These are phyloP conservation scores for Myochromella boudieri DNA, from an alignment of 768 basidiomycete genomes.

Conservation along the genomic window DNA sequence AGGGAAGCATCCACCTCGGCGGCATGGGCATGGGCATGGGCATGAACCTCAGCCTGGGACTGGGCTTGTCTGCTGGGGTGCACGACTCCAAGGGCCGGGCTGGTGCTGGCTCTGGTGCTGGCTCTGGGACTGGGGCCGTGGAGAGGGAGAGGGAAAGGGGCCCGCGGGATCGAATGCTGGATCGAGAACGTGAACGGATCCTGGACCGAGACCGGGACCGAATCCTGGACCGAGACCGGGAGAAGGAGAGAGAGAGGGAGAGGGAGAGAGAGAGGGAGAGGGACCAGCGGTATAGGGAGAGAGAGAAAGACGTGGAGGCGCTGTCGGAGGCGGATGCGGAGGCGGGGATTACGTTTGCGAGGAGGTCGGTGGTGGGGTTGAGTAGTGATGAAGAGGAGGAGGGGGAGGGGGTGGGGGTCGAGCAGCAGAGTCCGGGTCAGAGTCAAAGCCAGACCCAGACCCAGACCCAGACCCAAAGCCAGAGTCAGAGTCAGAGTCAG, in stretches of 20 bases:
- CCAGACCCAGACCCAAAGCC: too few species aligned
- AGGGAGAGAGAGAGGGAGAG: neutral
- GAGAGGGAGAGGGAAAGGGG: constrained; percentile 11
- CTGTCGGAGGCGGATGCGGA: constrained; percentile 12
- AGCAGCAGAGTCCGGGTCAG: neutral
- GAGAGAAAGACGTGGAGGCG: constrained; percentile 1
- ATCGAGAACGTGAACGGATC: too few species aligned
- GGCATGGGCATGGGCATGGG: constrained; percentile 5
- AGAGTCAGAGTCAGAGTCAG: too few species aligned
- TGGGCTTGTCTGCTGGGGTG: constrained; percentile 33
- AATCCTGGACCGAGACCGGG: constrained; percentile 6
- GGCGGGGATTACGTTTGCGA: constrained; percentile 11
- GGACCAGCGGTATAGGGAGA: neutral
- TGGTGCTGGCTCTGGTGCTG: too few species aligned
- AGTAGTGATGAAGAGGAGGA: neutral
- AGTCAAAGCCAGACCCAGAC: neutral
- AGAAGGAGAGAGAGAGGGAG: constrained; percentile 4
- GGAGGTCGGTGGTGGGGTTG: neutral
- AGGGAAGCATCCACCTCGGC: constrained; percentile 5
- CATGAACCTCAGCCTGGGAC: constrained; percentile 26
- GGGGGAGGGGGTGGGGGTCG: neutral
- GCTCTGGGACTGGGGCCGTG: constrained; percentile 3
- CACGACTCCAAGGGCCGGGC: constrained; percentile 5
- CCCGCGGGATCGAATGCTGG: too few species aligned
- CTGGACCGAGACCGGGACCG: neutral